Evolutionary conservation across 805 yeast genomes (phyloP).

Genomic region (Pichia rugopelliculosa): DNA sequence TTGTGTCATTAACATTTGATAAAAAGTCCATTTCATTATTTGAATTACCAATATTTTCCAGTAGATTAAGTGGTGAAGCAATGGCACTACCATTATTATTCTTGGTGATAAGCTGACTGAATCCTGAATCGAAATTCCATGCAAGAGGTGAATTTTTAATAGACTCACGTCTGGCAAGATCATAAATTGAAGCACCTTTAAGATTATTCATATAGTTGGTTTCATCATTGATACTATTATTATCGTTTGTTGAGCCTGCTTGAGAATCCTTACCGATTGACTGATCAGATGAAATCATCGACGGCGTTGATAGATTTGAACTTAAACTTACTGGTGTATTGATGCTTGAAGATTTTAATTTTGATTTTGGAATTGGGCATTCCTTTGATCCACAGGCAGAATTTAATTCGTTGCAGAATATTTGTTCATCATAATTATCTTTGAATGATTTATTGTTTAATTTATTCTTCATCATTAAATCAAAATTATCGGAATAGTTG

Average conservation of each 20-base stretch:
- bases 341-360: not conserved
- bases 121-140: not conserved
- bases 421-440: constrained; percentile 57
- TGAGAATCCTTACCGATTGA: not conserved
- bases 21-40: constrained; percentile 12
- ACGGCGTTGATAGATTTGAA: not conserved
- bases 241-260: not conserved
- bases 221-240: not conserved
- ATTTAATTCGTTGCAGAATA: constrained; percentile 70
- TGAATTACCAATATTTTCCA: not conserved
- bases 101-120: not conserved
- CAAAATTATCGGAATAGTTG: not conserved
- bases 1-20: constrained; percentile 1
- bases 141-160: not conserved
- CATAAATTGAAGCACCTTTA: not conserved
- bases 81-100: not conserved
- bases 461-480: not conserved
- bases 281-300: not conserved
- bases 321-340: not conserved
- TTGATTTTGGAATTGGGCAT: constrained; percentile 52
- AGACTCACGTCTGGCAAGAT: not conserved
- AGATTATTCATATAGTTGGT: not conserved
- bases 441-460: constrained; percentile 19
- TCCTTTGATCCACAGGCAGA: constrained; percentile 78
- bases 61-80: not conserved